These are phyloP conservation scores for Amylocarpus encephaloides DNA, from an alignment of 2,329 filamentous ascomycete genomes.

Conservation along the genomic window DNA sequence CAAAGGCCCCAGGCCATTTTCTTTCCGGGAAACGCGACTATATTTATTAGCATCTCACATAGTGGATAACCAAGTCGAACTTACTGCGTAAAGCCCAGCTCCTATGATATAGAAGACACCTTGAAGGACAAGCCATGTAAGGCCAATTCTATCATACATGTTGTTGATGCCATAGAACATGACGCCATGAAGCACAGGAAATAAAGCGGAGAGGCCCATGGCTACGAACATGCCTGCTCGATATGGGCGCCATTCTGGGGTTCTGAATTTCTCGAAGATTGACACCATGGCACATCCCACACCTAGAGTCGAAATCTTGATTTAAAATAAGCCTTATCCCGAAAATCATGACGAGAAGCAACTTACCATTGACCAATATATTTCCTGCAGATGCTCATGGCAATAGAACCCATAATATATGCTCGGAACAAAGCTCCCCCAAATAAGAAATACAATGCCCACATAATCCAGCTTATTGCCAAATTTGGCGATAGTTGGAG, in stretches of 20 bases:
- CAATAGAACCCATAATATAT: conserved; percentile 83
- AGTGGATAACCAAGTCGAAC: conserved; percentile 27
- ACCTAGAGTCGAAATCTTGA: conserved; percentile 70
- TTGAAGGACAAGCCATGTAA: conserved; percentile 74
- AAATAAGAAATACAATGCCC: conserved; percentile 86
- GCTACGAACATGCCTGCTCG: conserved; percentile 84
- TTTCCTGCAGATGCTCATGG: conserved; percentile 53
- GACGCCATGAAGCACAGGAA: conserved; percentile 77
- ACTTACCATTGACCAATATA: conserved; percentile 71
- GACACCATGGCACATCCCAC: conserved; percentile 71
- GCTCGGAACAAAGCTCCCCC: conserved; percentile 83
- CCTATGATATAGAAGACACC: conserved; percentile 81
- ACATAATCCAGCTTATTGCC: conserved; percentile 94
- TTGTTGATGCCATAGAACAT: conserved; percentile 57
- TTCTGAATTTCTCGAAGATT: conserved; percentile 76
- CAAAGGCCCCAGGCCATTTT: conserved; percentile 68
- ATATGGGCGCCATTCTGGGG: conserved; percentile 76
- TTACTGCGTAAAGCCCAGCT: conserved; percentile 76
- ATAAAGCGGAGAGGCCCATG: conserved; percentile 75
- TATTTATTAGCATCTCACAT: conserved; percentile 15
- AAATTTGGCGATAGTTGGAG: conserved; percentile 66
- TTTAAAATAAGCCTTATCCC: neutral
- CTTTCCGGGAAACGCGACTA: conserved; percentile 78
- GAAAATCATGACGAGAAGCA: neutral
- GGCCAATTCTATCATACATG: conserved; percentile 67